Evolutionary conservation across 495 filamentous ascomycete genomes (phyloP), one percentile per base, ranked within the genome.

Genomic region (Aspergillus ellipticus): DNA sequence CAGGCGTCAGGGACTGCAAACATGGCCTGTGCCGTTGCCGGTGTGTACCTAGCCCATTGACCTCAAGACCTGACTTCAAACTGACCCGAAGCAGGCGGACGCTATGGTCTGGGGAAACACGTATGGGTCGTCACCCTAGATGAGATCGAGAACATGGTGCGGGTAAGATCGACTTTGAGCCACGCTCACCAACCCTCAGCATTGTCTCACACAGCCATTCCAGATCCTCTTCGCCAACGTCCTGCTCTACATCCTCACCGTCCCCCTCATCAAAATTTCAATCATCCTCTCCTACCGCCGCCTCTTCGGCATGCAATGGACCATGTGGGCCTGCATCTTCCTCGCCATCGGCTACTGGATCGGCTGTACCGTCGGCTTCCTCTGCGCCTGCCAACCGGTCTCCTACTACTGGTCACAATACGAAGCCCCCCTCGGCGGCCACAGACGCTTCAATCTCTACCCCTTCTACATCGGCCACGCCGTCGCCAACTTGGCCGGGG

Each of bases 401-500:
- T 43, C 55, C 9, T 56, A 56, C 16, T 59, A 56, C 45, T 62
- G 60, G 60, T 9, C 45, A 7, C 45, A 55, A 35, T 51, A 58
- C 43, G 49, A 45, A 4, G 16, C 56, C 21, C 49, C 56, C 6
- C 13, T 10, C 2, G 48, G 48, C 10, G 37, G 47, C 11, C 49
- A 52, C 13, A 37, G 6, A 1, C 49, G 56, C 11, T 59, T 56
- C 42, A 28, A 62, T 16, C n/a, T 59, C 4, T 43, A 33, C 21
- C 20, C 41, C 24, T 59, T 62, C 42, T 63, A 53, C 37, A 42
- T 63, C 11, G 22, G 49, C 37, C 56, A 58, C 22, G 60, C 56
- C 2, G 55, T 62, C 29, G 43, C 22, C 11, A 42, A 53, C 19
- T 66, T 78, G 10, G 46, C 61, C 0, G 71, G 68, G 28, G 78